Evolutionary conservation across 371 early-diverging fungal genomes (phyloP).

Genomic region (Synchytrium microbalum): DNA sequence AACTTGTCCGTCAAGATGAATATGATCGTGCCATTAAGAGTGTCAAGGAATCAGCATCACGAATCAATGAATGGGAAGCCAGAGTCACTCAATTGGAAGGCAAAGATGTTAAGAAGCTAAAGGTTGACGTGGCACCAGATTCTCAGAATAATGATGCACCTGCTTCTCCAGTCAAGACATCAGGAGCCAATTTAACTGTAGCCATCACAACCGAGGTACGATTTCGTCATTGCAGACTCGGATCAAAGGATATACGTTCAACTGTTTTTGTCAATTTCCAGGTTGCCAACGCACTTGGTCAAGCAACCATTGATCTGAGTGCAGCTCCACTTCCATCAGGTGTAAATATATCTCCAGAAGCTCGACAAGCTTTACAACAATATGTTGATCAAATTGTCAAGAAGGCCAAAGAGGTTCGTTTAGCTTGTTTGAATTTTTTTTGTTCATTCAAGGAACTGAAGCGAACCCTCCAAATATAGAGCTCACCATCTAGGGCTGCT

Average conservation of each 20-base stretch:
- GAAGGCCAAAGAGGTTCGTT: not conserved
- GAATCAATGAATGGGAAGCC: conserved; percentile 5
- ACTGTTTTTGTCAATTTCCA: no score
- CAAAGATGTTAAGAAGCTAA: conserved; percentile 12
- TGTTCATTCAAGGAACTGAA: no score
- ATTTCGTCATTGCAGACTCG: no score
- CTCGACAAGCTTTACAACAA: not conserved
- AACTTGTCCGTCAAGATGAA: conserved; percentile 7
- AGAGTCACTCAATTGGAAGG: conserved; percentile 11
- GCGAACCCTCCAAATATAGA: no score
- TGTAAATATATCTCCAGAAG: not conserved
- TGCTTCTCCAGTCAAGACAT: no score
- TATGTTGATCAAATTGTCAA: conserved; percentile 1
- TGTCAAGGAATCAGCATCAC: not conserved
- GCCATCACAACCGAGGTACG: no score
- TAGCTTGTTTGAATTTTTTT: no score
- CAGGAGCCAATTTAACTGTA: no score
- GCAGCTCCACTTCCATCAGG: not conserved
- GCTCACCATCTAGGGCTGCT: no score
- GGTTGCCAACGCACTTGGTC: no score
- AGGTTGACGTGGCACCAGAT: no score
- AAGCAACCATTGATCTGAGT: not conserved
- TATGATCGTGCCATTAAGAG: conserved; percentile 8
- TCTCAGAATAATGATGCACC: not conserved
- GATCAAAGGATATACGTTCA: no score